Conservation (phyloP, 495 filamentous ascomycete species). For the Aspergillus nanangensis region DNA sequence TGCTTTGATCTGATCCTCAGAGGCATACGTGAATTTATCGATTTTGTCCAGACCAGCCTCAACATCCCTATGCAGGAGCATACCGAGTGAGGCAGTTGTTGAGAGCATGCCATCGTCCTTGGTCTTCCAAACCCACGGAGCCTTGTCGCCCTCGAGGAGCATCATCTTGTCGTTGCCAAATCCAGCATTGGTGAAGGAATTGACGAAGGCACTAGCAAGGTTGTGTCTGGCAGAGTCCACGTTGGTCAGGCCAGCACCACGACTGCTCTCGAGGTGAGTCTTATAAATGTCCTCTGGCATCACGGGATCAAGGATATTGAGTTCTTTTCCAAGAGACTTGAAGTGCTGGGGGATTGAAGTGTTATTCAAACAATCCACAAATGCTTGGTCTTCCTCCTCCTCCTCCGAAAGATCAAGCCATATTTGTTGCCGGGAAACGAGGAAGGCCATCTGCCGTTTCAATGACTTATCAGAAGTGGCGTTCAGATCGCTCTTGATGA, state of each 20-base stretch:
- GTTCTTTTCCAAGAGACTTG: constrained; percentile 87
- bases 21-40: constrained; percentile 82
- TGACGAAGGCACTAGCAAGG: constrained; percentile 92
- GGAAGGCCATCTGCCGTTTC: constrained; percentile 92
- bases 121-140: constrained; percentile 97
- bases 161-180: constrained; percentile 97
- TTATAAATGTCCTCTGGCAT: constrained; percentile 99
- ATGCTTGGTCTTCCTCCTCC: constrained; percentile 63
- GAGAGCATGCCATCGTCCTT: constrained; percentile 98
- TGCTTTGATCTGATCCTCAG: constrained; percentile 83
- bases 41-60: constrained; percentile 85
- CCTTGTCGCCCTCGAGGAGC: constrained; percentile 73
- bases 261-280: constrained; percentile 91
- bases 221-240: constrained; percentile 95
- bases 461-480: constrained; percentile 76
- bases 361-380: constrained; percentile 82
- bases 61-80: constrained; percentile 86
- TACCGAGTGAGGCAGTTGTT: constrained; percentile 87
- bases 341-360: constrained; percentile 85
- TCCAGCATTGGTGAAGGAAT: constrained; percentile 92
- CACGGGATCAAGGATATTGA: constrained; percentile 95
- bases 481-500: constrained; percentile 75
- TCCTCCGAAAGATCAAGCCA: constrained; percentile 66
- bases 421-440: constrained; percentile 88
- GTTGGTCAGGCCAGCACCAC: constrained; percentile 87